Conservation (phyloP, 2,329 filamentous ascomycete species). For the Colletotrichum ledebouriae region DNA sequence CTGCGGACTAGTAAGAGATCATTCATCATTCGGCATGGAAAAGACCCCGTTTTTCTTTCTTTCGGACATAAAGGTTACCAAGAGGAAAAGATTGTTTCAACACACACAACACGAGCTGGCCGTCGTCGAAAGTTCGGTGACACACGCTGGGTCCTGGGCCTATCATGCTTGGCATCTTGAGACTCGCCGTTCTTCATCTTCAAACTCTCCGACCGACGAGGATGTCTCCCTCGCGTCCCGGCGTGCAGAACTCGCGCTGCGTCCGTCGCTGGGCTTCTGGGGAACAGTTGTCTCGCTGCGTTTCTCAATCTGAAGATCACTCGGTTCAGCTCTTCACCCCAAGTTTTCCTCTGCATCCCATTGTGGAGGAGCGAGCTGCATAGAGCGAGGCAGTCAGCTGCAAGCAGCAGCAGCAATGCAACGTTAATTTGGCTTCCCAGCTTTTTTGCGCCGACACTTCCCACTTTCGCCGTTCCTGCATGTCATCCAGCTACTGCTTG, state of each 20-base stretch:
- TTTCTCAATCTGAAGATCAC: slow-evolving; percentile 39
- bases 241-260: slow-evolving; percentile 13
- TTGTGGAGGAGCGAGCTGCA: slow-evolving; percentile 1
- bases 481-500: slow-evolving; percentile 1
- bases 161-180: slow-evolving; percentile 41
- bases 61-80: no score
- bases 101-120: slow-evolving; percentile 34
- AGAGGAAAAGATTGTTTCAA: slow-evolving; percentile 30
- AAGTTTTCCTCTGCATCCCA: slow-evolving; percentile 13
- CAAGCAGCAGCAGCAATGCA: slow-evolving; percentile 24
- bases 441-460: neutral
- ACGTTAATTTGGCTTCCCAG: slow-evolving; percentile 32
- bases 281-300: slow-evolving; percentile 1
- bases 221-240: neutral
- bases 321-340: slow-evolving; percentile 37
- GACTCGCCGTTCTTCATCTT: slow-evolving; percentile 35
- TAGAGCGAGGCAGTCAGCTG: slow-evolving; percentile 1
- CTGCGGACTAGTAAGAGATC: no score
- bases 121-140: slow-evolving; percentile 33
- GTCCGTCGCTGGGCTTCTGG: neutral
- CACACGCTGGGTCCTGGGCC: slow-evolving; percentile 28
- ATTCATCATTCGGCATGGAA: no score
- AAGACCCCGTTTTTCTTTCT: no score
- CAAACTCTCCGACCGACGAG: slow-evolving; percentile 36
- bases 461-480: slow-evolving; percentile 22